A percentile compares a stretch with the other conserved stretches of the same genome.
These are phyloP conservation scores for Hyaloscypha bicolor DNA, from an alignment of 495 filamentous ascomycete species.

Conservation along the genomic window DNA sequence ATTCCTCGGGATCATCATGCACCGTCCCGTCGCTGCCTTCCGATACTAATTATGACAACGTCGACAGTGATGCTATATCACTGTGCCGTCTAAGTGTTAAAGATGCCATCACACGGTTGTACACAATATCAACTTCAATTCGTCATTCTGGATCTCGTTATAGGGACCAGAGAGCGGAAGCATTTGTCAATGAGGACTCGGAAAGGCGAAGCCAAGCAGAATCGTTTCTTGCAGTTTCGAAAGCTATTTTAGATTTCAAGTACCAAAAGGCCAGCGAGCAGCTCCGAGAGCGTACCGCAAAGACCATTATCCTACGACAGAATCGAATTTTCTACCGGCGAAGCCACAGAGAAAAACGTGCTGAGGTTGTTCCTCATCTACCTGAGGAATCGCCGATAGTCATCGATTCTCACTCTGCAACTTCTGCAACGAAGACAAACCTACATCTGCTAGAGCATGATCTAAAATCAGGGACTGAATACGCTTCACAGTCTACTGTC, in stretches of 20 bases:
- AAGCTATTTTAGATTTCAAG: constrained; percentile 2
- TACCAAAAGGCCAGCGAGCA: constrained; percentile 21
- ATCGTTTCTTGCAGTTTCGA: constrained; percentile 9
- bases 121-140: constrained; percentile 25
- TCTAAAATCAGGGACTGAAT: no score
- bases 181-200: constrained; percentile 15
- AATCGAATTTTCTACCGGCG: constrained; percentile 24
- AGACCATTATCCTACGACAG: constrained; percentile 16
- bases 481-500: no score
- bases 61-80: not conserved
- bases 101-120: constrained; percentile 21
- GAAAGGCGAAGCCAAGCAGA: constrained; percentile 21
- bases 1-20: constrained; percentile 5
- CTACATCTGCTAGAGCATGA: no score
- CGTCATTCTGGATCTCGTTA: constrained; percentile 12
- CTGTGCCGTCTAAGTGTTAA: constrained; percentile 1
- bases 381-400: no score
- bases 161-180: constrained; percentile 22
- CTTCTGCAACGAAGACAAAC: no score
- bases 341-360: no score
- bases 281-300: constrained; percentile 14
- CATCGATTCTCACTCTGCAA: no score
- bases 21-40: constrained; percentile 8
- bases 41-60: not conserved
- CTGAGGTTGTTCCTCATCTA: no score